These are phyloP conservation scores for Tulasnella sp. DNA, from an alignment of 768 basidiomycete species.

Conservation along the genomic window DNA sequence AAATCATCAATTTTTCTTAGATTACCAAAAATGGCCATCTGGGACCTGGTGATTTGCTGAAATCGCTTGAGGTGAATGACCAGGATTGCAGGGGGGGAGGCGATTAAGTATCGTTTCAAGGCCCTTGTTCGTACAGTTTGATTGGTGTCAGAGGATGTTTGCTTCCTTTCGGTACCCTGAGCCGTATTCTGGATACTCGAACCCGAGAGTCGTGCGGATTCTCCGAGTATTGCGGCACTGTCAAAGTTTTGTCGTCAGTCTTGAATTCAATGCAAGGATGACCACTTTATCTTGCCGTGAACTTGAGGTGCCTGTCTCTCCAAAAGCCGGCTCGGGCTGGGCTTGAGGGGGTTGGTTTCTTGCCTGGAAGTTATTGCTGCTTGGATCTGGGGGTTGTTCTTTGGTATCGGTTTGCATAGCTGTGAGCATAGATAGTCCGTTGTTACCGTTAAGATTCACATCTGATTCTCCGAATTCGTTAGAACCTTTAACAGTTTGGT, in stretches of 20 bases:
- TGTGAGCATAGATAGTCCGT: too few relatives aligned
- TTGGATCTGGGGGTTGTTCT: neutral
- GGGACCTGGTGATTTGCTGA: conserved; percentile 57
- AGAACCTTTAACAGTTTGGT: neutral
- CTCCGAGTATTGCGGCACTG: neutral
- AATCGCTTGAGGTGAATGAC: conserved; percentile 94
- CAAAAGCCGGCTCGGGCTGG: neutral
- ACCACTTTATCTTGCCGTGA: neutral
- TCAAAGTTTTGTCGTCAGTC: neutral
- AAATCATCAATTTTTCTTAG: conserved; percentile 86
- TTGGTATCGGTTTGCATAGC: neutral
- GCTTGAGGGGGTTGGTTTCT: neutral
- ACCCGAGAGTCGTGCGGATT: neutral
- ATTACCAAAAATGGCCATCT: conserved; percentile 43
- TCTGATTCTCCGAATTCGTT: neutral
- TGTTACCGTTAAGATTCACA: neutral
- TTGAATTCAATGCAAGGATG: neutral
- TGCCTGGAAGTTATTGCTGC: neutral
- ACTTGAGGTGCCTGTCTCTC: neutral
- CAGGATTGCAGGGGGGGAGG: conserved; percentile 76
- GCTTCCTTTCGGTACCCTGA: conserved; percentile 29
- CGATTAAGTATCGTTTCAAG: conserved; percentile 93
- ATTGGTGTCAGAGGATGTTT: conserved; percentile 61
- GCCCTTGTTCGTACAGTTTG: conserved; percentile 50
- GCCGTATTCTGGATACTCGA: neutral